Evolutionary conservation across 2,329 filamentous ascomycete genomes (phyloP).

Genomic region (Colletotrichum liriopes): DNA sequence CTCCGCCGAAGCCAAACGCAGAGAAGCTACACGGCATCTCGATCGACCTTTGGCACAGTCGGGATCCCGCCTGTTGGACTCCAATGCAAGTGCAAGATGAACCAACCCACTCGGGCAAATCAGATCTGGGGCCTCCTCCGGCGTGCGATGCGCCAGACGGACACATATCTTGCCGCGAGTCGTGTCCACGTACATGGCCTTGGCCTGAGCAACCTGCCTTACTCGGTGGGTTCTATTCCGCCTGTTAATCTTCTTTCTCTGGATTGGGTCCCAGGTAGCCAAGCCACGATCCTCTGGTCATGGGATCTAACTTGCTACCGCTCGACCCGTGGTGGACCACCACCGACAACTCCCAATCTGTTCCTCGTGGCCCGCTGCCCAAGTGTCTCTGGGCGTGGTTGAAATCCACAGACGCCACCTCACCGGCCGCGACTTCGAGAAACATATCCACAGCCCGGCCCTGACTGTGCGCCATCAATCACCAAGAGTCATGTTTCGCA

Average conservation of each 20-base stretch:
- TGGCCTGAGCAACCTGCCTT: neutral
- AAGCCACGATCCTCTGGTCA: neutral
- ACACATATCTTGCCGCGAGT: neutral
- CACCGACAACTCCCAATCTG: neutral
- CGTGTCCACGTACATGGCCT: neutral
- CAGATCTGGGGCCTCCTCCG: neutral
- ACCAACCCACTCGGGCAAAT: neutral
- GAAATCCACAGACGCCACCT: slow-evolving; percentile 11
- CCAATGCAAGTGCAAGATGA: neutral
- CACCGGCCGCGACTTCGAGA: slow-evolving; percentile 21
- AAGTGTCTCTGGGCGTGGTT: slow-evolving; percentile 1
- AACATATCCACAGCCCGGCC: slow-evolving; percentile 18
- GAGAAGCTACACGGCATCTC: neutral
- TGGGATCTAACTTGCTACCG: neutral
- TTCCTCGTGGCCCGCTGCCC: slow-evolving; percentile 7
- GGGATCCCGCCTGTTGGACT: neutral
- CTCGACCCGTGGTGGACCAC: neutral
- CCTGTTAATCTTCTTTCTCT: neutral
- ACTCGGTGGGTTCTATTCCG: slow-evolving; percentile 1
- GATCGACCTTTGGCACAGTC: neutral
- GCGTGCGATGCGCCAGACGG: neutral
- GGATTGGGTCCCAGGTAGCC: neutral
- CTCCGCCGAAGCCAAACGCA: neutral
- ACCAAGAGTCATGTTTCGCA: slow-evolving; percentile 29
- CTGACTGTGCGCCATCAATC: slow-evolving; percentile 29